Percentiles rank a stretch among this genome's conserved stretches.
Evolutionary conservation across 1,284 basidiomycete species (phyloP).

Genomic region (Sutorius eximius): DNA sequence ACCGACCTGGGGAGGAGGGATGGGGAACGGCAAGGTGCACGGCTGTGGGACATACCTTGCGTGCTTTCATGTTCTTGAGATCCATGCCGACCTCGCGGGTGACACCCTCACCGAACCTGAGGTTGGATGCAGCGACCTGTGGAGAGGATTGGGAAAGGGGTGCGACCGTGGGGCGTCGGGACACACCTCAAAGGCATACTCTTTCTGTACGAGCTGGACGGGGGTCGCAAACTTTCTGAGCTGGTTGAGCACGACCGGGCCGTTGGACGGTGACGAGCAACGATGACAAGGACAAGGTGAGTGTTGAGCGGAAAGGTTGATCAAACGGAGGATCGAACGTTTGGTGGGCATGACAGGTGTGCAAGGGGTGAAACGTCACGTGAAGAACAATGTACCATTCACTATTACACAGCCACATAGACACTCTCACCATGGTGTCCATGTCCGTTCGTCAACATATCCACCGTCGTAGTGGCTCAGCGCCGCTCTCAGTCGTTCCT

Average conservation of each 20-base stretch:
- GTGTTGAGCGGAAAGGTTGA: slow-evolving; percentile 66
- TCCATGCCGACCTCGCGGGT: slow-evolving; percentile 94
- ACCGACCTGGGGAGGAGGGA: slow-evolving; percentile 62
- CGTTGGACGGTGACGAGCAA: slow-evolving; percentile 43
- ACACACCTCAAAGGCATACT: slow-evolving; percentile 92
- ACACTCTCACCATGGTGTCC: slow-evolving; percentile 14
- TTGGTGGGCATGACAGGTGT: slow-evolving; percentile 48
- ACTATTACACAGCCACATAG: slow-evolving; percentile 12
- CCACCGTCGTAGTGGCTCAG: slow-evolving; percentile 32
- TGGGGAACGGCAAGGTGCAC: slow-evolving; percentile 3
- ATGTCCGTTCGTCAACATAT: slow-evolving; percentile 39
- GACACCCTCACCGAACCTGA: slow-evolving; percentile 87
- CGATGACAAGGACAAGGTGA: slow-evolving; percentile 77
- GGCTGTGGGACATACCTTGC: slow-evolving; percentile 51
- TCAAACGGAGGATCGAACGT: slow-evolving; percentile 64
- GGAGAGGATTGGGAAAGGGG: not conserved
- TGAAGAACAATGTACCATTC: not conserved
- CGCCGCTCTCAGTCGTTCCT: slow-evolving; percentile 25
- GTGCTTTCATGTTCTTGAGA: slow-evolving; percentile 85
- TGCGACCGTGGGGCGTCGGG: not conserved
- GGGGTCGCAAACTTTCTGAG: slow-evolving; percentile 83
- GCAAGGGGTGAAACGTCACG: not conserved
- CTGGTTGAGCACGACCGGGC: slow-evolving; percentile 53
- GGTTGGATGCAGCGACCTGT: slow-evolving; percentile 87
- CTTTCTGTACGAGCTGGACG: slow-evolving; percentile 74